Conservation (phyloP, 345 rosid species). For the Citrus trifoliata region DNA sequence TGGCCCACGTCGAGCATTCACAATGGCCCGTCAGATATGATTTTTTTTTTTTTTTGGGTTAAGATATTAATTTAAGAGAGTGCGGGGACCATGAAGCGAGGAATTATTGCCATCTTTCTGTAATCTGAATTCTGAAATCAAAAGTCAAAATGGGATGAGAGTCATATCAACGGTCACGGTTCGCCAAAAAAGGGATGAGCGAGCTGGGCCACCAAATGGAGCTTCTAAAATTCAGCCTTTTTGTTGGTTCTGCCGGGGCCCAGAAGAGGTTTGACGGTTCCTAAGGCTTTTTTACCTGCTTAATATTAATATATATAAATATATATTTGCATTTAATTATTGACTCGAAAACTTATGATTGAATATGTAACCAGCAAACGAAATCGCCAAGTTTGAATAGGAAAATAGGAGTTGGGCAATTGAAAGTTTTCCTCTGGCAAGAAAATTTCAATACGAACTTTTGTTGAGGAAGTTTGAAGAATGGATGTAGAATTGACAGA, state of each 20-base stretch:
- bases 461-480: conserved; percentile 86
- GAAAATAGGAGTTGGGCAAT: conserved; percentile 45
- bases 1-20: background rate
- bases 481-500: conserved; percentile 56
- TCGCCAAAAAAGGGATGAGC: background rate
- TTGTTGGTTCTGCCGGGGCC: background rate
- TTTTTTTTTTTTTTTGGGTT: background rate
- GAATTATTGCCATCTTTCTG: background rate
- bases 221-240: background rate
- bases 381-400: background rate
- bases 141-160: background rate
- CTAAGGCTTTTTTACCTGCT: too few relatives aligned
- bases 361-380: too few relatives aligned
- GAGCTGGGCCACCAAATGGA: background rate
- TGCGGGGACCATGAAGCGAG: background rate
- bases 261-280: background rate
- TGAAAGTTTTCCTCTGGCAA: conserved; percentile 20
- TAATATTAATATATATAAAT: too few relatives aligned
- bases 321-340: too few relatives aligned
- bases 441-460: conserved; percentile 38
- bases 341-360: too few relatives aligned
- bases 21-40: background rate
- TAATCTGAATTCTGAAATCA: too few relatives aligned
- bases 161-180: background rate
- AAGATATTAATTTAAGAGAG: too few relatives aligned